Base-by-base conservation (phyloP, 2,329 filamentous ascomycete species). In the Parastagonospora nodorum region DNA sequence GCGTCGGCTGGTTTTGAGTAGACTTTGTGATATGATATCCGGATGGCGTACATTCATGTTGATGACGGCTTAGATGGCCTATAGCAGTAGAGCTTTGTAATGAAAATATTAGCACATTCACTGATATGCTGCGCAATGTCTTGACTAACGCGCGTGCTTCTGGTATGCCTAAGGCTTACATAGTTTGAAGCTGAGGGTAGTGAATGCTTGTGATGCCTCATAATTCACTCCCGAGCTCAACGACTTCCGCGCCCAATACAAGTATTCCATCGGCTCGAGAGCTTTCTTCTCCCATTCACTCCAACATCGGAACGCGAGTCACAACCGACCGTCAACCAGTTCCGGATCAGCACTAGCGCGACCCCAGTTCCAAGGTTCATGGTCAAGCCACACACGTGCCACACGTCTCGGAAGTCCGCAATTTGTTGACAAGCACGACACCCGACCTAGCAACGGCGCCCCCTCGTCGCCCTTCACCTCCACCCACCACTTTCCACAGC, bases 11-110 rank as follows among this genome's bases (percentile, higher is more conserved):
- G 49, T 15, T 49, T 51, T 53, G 38, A 33, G 41, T 57, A 57
- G 49, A 55, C 27, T 50, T 53, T 24, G 5, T 24, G 19, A 24
- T 24, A 49, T 53, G 57, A 60, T 60, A 60, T 60, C 57, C 57
- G 40, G 45, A 16, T 2, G 31, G 40, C 28, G 35, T 46, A 32
- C 2, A 39, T 15, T 24, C 29, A 19, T 7, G 24, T 27, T 5
- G 11, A 42, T 24, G 36, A 47, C 32, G 44, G 16, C 36, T 35
- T 41, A 11, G 36, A 31, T 31, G 16, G 29, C 12, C 9, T 29
- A 30, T 29, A 19, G n/a, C 15, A 46, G 40, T 49, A 49, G 35
- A 42, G 27, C 10, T n/a, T 38, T 42, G 8, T 49, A 40, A 46
- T 46, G 36, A 41, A 41, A 40, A 42, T 10, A 24, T 24, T 24